A percentile compares a stretch with the other conserved stretches of the same genome.
Conservation (phyloP, 2,329 filamentous ascomycete species). For the Pestalotiopsis fici region DNA sequence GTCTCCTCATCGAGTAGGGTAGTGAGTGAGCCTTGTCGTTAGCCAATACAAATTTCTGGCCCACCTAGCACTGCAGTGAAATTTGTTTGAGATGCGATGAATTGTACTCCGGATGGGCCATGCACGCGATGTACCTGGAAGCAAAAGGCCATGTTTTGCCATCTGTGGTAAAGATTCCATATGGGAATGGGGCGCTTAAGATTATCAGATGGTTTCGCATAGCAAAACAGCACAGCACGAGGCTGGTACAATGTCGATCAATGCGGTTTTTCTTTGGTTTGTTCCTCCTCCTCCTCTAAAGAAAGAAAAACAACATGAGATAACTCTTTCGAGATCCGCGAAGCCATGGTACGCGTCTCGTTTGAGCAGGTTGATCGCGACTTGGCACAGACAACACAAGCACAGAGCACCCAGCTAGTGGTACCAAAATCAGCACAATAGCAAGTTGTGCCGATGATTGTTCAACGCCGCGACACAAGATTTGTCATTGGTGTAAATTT, state of each 20-base stretch:
- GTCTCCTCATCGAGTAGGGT: too few species aligned
- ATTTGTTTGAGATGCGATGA: not conserved
- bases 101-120: not conserved
- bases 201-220: constrained; percentile 1
- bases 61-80: not conserved
- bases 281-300: not conserved
- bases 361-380: not conserved
- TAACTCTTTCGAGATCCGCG: not conserved
- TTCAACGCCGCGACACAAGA: not conserved
- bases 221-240: not conserved
- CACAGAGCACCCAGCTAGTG: not conserved
- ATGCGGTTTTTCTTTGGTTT: not conserved
- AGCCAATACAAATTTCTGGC: too few species aligned
- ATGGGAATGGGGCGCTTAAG: not conserved
- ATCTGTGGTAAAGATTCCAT: not conserved
- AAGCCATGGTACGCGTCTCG: not conserved
- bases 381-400: not conserved
- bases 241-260: not conserved
- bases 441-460: constrained; percentile 3
- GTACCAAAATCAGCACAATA: not conserved
- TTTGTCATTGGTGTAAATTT: not conserved
- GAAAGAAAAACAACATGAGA: not conserved
- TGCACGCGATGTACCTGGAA: not conserved
- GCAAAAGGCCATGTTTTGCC: not conserved
- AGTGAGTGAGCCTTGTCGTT: too few species aligned